Evolutionary conservation across 2,329 filamentous ascomycete species (phyloP).

Genomic region (Mycosphaerella sp.): DNA sequence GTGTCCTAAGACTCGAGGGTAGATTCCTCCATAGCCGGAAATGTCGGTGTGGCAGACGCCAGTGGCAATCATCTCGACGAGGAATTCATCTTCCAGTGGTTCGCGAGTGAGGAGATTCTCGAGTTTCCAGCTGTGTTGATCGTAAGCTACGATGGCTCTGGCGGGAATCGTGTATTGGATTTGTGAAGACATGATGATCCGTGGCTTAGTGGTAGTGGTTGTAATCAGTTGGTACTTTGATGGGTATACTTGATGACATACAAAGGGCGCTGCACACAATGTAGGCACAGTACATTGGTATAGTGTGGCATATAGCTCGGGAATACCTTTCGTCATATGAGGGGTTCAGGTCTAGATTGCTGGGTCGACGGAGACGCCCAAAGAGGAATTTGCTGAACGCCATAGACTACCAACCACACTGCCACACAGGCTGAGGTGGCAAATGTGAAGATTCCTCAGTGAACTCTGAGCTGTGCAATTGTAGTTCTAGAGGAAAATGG

Average conservation of each 20-base stretch:
- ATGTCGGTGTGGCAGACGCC: conserved; percentile 51
- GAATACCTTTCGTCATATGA: conserved; percentile 7
- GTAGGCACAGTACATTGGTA: background rate
- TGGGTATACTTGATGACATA: background rate
- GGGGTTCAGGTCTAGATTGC: conserved; percentile 1
- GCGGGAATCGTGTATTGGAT: conserved; percentile 23
- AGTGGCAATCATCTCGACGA: conserved; percentile 47
- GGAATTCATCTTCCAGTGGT: conserved; percentile 38
- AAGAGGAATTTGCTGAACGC: background rate
- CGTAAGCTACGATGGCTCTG: conserved; percentile 28
- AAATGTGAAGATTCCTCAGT: background rate
- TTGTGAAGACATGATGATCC: background rate
- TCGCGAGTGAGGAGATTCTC: conserved; percentile 22
- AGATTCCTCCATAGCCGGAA: conserved; percentile 20
- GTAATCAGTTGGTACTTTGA: conserved; percentile 4
- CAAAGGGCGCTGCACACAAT: background rate
- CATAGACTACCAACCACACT: no score
- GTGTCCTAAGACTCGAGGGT: conserved; percentile 26
- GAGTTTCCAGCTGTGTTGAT: conserved; percentile 23
- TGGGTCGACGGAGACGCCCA: background rate
- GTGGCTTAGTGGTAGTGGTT: background rate
- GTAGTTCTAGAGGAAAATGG: no score
- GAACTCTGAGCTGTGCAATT: no score
- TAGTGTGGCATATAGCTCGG: conserved; percentile 2
- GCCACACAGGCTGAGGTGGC: background rate